These are phyloP conservation scores for Oryza meridionalis DNA, from an alignment of 176 grass and related monocot species.

Conservation along the genomic window DNA sequence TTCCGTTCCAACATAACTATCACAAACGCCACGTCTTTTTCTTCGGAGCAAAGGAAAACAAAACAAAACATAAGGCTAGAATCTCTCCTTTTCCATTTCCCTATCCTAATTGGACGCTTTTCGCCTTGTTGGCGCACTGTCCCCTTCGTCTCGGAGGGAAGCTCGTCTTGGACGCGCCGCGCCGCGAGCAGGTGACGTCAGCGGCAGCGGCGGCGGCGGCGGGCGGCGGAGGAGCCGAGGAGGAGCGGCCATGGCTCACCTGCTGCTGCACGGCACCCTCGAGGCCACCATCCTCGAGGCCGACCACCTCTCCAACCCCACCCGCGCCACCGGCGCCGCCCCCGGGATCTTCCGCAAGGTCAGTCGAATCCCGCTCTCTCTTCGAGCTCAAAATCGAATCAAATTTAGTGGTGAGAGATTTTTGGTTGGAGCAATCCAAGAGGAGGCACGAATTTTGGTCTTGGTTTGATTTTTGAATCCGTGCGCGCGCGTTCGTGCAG, in stretches of 20 bases:
- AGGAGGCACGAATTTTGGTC: not conserved
- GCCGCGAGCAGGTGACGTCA: not conserved
- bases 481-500: constrained; percentile 27
- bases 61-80: too few species aligned
- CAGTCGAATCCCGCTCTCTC: not conserved
- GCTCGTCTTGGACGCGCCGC: not conserved
- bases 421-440: not conserved
- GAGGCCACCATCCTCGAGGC: constrained; percentile 72
- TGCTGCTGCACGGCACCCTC: constrained; percentile 66
- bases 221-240: not conserved
- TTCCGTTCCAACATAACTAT: too few species aligned
- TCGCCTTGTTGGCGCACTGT: not conserved
- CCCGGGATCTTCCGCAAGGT: constrained; percentile 76
- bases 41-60: too few species aligned
- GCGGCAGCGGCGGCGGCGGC: not conserved
- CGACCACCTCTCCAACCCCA: constrained; percentile 43
- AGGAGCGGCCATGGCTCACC: constrained; percentile 58
- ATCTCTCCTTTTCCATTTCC: not conserved
- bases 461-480: not conserved
- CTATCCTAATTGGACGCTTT: not conserved
- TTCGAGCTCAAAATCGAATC: not conserved
- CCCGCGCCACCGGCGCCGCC: constrained; percentile 45
- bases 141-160: not conserved
- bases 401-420: not conserved
- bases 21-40: too few species aligned